A percentile compares a stretch with the other conserved stretches of the same genome.
Conservation (phyloP, 805 yeast genomes). For the Pichia sporocuriosa region DNA sequence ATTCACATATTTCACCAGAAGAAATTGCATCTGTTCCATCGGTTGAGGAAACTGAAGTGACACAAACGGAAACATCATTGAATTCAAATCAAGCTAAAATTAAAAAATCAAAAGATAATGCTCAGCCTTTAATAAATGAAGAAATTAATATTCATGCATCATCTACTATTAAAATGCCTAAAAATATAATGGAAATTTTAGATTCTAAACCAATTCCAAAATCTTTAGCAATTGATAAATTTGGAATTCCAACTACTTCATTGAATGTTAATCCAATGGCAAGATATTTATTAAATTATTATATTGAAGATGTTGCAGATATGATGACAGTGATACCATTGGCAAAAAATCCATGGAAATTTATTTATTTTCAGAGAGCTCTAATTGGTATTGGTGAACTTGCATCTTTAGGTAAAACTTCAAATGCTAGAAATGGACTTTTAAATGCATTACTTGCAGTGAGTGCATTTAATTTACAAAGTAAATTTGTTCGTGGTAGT, state of each 20-base stretch:
- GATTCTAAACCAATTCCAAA: slow-evolving; percentile 37
- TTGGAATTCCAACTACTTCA: slow-evolving; percentile 54
- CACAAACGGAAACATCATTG: neutral
- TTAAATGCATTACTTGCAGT: slow-evolving; percentile 76
- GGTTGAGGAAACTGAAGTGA: slow-evolving; percentile 1
- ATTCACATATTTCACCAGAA: slow-evolving; percentile 5
- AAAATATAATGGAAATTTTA: slow-evolving; percentile 45
- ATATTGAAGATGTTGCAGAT: slow-evolving; percentile 71
- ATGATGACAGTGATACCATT: slow-evolving; percentile 57
- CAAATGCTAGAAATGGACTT: slow-evolving; percentile 70
- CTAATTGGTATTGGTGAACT: slow-evolving; percentile 76
- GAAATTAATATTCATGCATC: slow-evolving; percentile 28
- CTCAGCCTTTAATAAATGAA: slow-evolving; percentile 25
- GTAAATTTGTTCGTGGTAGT: slow-evolving; percentile 62
- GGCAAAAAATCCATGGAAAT: slow-evolving; percentile 81
- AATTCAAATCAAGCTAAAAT: slow-evolving; percentile 6
- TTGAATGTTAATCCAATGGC: slow-evolving; percentile 63
- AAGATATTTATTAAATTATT: slow-evolving; percentile 63
- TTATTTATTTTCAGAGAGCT: slow-evolving; percentile 80
- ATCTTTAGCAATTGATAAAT: slow-evolving; percentile 34
- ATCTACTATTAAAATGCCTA: slow-evolving; percentile 40
- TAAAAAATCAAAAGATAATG: slow-evolving; percentile 11
- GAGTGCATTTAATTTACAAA: slow-evolving; percentile 72
- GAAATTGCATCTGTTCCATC: slow-evolving; percentile 6
- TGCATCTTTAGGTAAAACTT: slow-evolving; percentile 63